Evolutionary conservation across 129 eudicot species (phyloP).

Genomic region (Glebionis coronaria): DNA sequence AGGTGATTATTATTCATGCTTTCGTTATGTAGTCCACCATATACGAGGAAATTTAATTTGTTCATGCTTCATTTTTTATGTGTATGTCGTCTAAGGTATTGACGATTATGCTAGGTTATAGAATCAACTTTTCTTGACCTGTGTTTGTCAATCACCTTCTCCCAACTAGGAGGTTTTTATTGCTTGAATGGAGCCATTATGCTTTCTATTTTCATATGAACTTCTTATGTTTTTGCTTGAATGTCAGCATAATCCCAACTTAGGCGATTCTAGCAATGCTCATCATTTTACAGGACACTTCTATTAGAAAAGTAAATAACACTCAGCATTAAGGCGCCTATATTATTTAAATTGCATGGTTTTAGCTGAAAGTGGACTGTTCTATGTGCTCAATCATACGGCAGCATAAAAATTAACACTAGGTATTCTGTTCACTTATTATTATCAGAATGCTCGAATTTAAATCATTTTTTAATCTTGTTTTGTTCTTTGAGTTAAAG

Average conservation of each 20-base stretch:
- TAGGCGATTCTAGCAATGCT: neutral
- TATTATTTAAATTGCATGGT: neutral
- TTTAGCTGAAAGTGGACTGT: neutral
- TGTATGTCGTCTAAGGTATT: neutral
- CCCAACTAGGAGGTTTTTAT: neutral
- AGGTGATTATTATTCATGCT: neutral
- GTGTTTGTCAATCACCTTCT: neutral
- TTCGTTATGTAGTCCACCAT: too few species aligned
- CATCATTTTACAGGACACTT: neutral
- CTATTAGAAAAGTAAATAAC: neutral
- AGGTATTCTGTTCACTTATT: neutral
- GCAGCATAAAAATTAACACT: neutral
- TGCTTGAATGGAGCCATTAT: too few species aligned
- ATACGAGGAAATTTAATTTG: neutral
- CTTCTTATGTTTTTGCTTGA: too few species aligned
- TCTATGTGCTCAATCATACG: neutral
- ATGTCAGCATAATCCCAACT: neutral
- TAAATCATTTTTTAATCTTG: neutral
- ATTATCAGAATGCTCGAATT: too few species aligned
- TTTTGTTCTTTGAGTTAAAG: neutral
- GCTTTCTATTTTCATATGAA: neutral
- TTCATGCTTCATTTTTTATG: too few species aligned
- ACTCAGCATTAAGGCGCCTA: neutral
- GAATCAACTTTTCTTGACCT: neutral
- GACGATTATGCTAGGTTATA: neutral